Evolutionary conservation across 129 eudicot species (phyloP), one percentile per base, ranked within the genome.

Genomic region (Chrysanthemum lavandulifolium): DNA sequence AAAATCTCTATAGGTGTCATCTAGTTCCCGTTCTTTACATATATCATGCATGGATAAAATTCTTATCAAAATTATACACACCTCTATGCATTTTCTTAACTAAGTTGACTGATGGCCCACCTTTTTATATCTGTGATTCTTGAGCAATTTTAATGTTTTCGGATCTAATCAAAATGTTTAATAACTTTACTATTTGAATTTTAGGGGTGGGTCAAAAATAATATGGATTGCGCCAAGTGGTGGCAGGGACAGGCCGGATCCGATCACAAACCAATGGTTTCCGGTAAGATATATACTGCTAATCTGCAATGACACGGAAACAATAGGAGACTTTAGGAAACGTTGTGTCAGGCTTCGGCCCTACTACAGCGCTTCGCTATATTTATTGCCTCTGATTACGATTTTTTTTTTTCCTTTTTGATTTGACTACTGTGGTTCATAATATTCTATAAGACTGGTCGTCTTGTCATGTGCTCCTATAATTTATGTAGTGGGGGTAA

Each of bases 151-250:
- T 6, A 40, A 7, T 40, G 47, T 40, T 40, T 40, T 40, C 7
- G 2, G 47, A 40, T 40, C 47, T 40, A 7, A 31, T 51, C 36
- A 21, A 19, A 15, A 29, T 33, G 21, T 74, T 70, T 61, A 65
- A 69, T 45, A 52, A 69, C 63, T 78, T 19, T 69, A 23, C 64
- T 36, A n/a, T 68, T 62, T 75, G 57, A 56, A 57, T 16, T 68
- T 12, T 70, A 95, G 99, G 87, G 87, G 86, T 68, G 99, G 99
- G 77, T 91, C 99, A 53, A 89, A 82, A 87, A 78, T 91, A 68
- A 91, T 95, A 74, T 95, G 97, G 99, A 95, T 95, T 78, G 99
- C 99, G 61, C 99, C 99, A 52, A 95, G 99, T 91, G 99, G 99
- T 61, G 99, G 99, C 71, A 88, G 99, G 76, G 99, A 95, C 73